Percentiles rank a stretch among this genome's conserved stretches.
These are phyloP conservation scores for Ilex asprella DNA, from an alignment of 257 asterid genomes.

Conservation along the genomic window DNA sequence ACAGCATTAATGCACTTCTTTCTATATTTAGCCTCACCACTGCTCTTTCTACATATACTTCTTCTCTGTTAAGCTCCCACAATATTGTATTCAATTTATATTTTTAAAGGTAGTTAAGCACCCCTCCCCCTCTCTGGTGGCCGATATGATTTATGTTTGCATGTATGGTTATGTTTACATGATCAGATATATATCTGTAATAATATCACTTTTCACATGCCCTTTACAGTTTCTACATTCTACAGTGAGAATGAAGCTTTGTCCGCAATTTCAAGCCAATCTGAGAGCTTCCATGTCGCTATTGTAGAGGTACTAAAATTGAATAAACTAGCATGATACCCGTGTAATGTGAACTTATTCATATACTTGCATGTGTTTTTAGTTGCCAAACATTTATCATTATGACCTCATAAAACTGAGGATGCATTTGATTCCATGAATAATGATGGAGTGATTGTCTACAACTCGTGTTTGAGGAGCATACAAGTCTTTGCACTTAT, in stretches of 20 bases:
- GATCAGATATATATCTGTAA: neutral
- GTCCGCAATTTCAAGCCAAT: constrained; percentile 28
- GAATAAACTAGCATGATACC: neutral
- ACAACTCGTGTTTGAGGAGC: too few relatives aligned
- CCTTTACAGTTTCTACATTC: constrained; percentile 31
- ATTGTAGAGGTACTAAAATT: constrained; percentile 36
- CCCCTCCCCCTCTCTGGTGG: neutral
- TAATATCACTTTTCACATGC: neutral
- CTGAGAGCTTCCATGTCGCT: constrained; percentile 42
- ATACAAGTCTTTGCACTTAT: too few relatives aligned
- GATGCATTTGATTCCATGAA: too few relatives aligned
- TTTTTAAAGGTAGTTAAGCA: neutral
- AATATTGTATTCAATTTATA: neutral
- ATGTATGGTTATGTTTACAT: neutral
- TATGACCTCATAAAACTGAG: too few relatives aligned
- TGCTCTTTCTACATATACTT: neutral
- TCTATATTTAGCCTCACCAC: neutral
- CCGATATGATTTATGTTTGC: neutral
- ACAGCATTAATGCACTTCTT: too few relatives aligned
- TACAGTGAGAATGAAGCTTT: constrained; percentile 35
- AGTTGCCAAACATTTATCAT: too few relatives aligned
- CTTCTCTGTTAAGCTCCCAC: neutral
- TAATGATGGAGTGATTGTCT: too few relatives aligned
- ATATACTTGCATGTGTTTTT: neutral
- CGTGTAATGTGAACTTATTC: neutral